Base-by-base conservation (phyloP, 208 protist genomes). In the Trichomonas vaginalis region DNA sequence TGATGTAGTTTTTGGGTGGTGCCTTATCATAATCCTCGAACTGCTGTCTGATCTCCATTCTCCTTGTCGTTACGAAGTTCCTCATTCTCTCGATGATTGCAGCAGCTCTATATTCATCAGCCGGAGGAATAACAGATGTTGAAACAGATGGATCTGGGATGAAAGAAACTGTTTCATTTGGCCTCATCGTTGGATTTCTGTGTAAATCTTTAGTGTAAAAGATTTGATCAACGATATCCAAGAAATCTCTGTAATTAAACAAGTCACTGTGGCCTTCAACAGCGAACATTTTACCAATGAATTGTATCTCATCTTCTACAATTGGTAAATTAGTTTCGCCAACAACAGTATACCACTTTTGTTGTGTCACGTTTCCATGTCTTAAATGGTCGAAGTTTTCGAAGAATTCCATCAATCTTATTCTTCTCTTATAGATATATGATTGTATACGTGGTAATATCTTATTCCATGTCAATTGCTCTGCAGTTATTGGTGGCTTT, bases 1-100 rank as follows among this genome's bases (percentile, higher is more conserved):
- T 92, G 27, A 92, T 92, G 46, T 37, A 51, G 17, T 92, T 92
- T 51, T 32, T 48, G 27, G 4, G 86, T 51, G 86, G 86, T 32
- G 40, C 0, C 45, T 92, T 92, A 39, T 92, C 86, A 32, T 51
- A 92, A 51, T 92, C 86, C 6, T 92, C 40, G 45, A 92, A 92
- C 86, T 56, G 45, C 45, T 92, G 86, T 51, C 45, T 92, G 46
- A 92, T 40, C 37, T 92, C 86, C 86, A 92, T 92, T 92, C 86
- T 48, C 45, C 86, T 48, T 51, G 86, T 92, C 51, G 40, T 27
- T 0, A 92, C 86, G 27, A 37, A 92, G 45, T 92, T 92, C 14
- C 14, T 40, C 86, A 92, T 92, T 47, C 86, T 48, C 14, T 48
- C 8, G 17, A 92, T 56, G 17, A 92, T 92, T 8, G 8, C 45